phyloP scores from a whole-genome alignment of 768 basidiomycete species.

The Trametopsis cervina region DNA sequence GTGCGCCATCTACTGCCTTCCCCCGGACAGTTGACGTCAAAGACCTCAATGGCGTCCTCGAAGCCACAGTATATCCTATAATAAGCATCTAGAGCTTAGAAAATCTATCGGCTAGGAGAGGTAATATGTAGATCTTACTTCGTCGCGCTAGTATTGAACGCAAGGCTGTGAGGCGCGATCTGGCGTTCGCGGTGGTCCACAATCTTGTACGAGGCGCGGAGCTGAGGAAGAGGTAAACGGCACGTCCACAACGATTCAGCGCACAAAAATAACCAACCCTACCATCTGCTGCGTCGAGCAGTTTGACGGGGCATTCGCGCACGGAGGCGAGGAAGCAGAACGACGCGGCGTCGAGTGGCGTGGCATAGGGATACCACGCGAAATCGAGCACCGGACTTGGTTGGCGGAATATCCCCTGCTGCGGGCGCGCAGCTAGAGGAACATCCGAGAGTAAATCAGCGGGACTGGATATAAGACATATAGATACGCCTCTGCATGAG shows the following conservation, averaged over 20 bases:
- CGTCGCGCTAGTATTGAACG: constrained; percentile 63
- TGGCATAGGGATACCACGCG: constrained; percentile 81
- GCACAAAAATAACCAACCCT: constrained; percentile 39
- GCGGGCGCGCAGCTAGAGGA: neutral
- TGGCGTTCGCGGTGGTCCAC: constrained; percentile 92
- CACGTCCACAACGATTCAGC: neutral
- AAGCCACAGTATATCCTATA: constrained; percentile 81
- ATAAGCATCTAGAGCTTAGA: neutral
- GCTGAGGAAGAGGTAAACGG: constrained; percentile 33
- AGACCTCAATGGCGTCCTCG: constrained; percentile 79
- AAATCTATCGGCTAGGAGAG: constrained; percentile 1
- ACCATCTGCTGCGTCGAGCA: constrained; percentile 75
- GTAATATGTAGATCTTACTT: constrained; percentile 39
- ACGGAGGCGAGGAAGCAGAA: constrained; percentile 85
- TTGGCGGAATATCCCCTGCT: constrained; percentile 32
- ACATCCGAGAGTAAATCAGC: neutral
- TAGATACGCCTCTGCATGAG: neutral
- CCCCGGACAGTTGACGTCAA: constrained; percentile 71
- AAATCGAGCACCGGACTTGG: constrained; percentile 72
- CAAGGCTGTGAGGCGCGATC: constrained; percentile 77
- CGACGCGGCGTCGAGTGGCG: constrained; percentile 43
- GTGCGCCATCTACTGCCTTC: constrained; percentile 65
- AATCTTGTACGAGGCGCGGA: constrained; percentile 87
- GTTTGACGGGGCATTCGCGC: constrained; percentile 77
- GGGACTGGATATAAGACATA: neutral